Evolutionary conservation across 2,329 filamentous ascomycete genomes (phyloP).

Genomic region (Alternaria viburni): DNA sequence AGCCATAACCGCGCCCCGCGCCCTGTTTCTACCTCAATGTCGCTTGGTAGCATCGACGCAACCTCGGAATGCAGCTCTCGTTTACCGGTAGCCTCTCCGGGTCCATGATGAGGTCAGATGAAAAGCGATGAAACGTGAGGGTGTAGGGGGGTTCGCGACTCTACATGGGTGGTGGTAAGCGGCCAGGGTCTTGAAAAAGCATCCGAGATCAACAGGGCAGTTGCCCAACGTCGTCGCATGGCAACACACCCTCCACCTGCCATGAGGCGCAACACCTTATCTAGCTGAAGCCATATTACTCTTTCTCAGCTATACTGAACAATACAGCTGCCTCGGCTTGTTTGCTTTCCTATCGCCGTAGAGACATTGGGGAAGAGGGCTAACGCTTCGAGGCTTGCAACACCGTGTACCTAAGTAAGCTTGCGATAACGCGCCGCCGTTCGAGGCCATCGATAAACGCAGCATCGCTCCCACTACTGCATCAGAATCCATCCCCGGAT

Average conservation of each 20-base stretch:
- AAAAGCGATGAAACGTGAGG: background rate
- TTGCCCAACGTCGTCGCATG: slow-evolving; percentile 4
- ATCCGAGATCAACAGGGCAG: slow-evolving; percentile 2
- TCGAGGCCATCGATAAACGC: background rate
- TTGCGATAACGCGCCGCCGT: background rate
- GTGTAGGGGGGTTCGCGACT: background rate
- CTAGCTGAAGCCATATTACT: background rate
- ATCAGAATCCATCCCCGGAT: background rate
- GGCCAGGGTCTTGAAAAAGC: background rate
- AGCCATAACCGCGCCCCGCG: background rate
- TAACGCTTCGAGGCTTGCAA: background rate
- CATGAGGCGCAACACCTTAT: background rate
- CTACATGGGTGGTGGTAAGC: background rate
- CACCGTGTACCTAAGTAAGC: background rate
- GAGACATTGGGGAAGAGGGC: background rate
- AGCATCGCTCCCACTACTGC: background rate
- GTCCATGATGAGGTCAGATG: background rate
- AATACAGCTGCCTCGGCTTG: background rate
- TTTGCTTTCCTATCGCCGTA: slow-evolving; percentile 1
- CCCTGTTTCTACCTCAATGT: background rate
- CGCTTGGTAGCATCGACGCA: slow-evolving; percentile 1
- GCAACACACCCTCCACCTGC: background rate
- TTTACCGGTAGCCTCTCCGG: background rate
- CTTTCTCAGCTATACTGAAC: background rate
- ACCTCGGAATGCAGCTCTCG: background rate